These are phyloP conservation scores for Populus alba DNA, from an alignment of 345 rosid species.

Conservation along the genomic window DNA sequence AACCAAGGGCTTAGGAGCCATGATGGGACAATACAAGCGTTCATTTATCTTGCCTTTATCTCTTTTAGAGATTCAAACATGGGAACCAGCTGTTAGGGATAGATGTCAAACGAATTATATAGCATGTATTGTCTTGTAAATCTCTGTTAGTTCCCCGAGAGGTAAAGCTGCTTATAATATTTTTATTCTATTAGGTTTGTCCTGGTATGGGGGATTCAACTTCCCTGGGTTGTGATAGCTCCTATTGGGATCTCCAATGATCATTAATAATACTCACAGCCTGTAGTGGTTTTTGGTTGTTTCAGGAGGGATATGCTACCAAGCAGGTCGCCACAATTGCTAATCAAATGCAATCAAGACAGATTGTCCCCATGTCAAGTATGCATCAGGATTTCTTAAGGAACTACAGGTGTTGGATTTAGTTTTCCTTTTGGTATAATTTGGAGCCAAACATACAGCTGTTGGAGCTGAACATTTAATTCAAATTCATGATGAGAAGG, in stretches of 20 bases:
- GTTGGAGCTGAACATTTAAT: neutral
- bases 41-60: neutral
- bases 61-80: neutral
- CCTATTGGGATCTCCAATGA: neutral
- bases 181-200: neutral
- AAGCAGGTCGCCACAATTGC: constrained; percentile 81
- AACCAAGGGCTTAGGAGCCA: neutral
- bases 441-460: neutral
- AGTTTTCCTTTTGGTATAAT: neutral
- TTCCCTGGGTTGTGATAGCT: neutral
- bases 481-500: neutral
- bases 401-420: constrained; percentile 22
- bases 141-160: neutral
- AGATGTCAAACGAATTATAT: no score
- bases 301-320: constrained; percentile 76
- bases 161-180: neutral
- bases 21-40: neutral
- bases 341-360: constrained; percentile 69
- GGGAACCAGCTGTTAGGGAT: neutral
- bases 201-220: neutral
- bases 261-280: neutral
- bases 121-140: neutral
- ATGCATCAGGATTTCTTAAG: constrained; percentile 54
- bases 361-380: constrained; percentile 57
- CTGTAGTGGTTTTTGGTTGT: neutral